Evolutionary conservation across 495 filamentous ascomycete species (phyloP).

Genomic region (Tuber brumale): DNA sequence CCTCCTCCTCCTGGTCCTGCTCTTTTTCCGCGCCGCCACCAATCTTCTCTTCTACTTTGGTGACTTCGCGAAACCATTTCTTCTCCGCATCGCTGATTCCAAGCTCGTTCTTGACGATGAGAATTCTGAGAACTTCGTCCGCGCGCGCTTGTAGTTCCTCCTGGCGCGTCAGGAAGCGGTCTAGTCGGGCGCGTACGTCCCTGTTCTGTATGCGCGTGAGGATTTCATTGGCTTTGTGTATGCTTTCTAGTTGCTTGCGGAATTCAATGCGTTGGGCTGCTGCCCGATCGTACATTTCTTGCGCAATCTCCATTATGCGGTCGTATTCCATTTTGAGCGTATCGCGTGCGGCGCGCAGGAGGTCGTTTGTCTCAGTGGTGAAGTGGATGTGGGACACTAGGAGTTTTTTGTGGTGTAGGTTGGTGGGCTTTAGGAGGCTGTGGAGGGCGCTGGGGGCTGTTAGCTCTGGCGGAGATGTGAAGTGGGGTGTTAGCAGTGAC

Average conservation of each 20-base stretch:
- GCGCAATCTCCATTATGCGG: constrained; percentile 35
- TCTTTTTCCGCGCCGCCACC: constrained; percentile 17
- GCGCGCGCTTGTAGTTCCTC: constrained; percentile 37
- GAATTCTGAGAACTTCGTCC: constrained; percentile 30
- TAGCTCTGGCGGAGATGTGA: constrained; percentile 24
- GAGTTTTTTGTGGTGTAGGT: constrained; percentile 16
- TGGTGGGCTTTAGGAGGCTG: constrained; percentile 8
- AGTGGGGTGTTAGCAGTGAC: constrained; percentile 25
- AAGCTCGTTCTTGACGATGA: constrained; percentile 30
- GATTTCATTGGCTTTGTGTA: constrained; percentile 24
- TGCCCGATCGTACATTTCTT: constrained; percentile 39
- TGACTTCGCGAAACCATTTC: constrained; percentile 35
- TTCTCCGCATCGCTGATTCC: constrained; percentile 39
- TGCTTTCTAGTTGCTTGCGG: constrained; percentile 32
- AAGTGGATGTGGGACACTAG: constrained; percentile 28
- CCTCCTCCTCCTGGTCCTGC: constrained; percentile 14
- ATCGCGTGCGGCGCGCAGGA: constrained; percentile 27
- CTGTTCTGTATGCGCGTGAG: constrained; percentile 18
- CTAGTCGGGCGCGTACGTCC: constrained; percentile 25
- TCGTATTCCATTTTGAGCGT: constrained; percentile 36
- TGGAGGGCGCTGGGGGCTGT: constrained; percentile 19
- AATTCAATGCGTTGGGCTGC: constrained; percentile 37
- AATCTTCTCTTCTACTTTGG: constrained; percentile 26
- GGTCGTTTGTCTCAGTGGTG: constrained; percentile 30
- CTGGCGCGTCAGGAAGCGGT: constrained; percentile 29